These are phyloP conservation scores for Neotropicomus parvogracilis DNA, from an alignment of 1,284 basidiomycete genomes.

Conservation along the genomic window DNA sequence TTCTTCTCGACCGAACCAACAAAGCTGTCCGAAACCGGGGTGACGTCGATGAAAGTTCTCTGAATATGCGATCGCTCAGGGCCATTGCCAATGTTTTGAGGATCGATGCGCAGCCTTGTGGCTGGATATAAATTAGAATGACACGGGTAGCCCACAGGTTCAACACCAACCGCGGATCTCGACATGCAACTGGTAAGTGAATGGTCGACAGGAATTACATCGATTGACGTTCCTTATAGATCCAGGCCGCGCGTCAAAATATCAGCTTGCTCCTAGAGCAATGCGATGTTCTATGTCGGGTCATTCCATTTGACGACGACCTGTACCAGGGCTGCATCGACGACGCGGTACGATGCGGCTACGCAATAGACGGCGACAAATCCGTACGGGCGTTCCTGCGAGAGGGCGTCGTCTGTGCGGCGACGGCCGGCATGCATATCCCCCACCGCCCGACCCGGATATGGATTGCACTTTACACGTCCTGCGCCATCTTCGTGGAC, in stretches of 20 bases:
- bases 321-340: conserved; percentile 19
- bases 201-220: rapidly evolving
- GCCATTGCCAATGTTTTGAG: no score
- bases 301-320: conserved; percentile 10
- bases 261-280: conserved; percentile 16
- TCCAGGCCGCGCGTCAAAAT: conserved; percentile 10
- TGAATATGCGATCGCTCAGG: not conserved
- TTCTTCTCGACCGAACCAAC: not conserved
- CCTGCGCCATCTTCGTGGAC: conserved; percentile 30
- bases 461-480: conserved; percentile 33
- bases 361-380: conserved; percentile 12
- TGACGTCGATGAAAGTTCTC: conserved; percentile 10
- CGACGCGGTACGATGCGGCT: conserved; percentile 13
- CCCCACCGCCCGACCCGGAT: conserved; percentile 13
- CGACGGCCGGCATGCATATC: conserved; percentile 17
- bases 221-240: conserved; percentile 8
- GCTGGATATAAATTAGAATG: no score
- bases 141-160: not conserved
- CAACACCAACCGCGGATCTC: not conserved
- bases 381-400: conserved; percentile 15
- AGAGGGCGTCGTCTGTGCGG: conserved; percentile 18
- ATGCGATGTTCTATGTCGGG: conserved; percentile 14
- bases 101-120: no score
- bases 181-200: conserved; percentile 19
- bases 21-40: not conserved